Evolutionary conservation across 371 early-diverging fungal species (phyloP), one percentile per base, ranked within the genome.

Genomic region (Actinomucor elegans): DNA sequence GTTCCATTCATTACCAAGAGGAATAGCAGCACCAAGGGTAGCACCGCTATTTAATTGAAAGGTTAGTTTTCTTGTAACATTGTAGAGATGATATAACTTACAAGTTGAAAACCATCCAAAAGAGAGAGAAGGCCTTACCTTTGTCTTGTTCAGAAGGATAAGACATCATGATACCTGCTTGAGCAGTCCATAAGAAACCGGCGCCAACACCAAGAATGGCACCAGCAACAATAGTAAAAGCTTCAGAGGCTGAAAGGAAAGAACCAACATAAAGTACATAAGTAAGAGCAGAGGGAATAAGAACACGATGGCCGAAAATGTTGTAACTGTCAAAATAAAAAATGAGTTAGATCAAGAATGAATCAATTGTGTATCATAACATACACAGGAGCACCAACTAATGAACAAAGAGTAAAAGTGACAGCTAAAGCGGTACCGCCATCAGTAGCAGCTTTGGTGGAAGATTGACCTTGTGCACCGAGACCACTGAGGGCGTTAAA

Each of bases 81-180:
- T 35, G n/a, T 37, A 15, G 6, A 26, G 8, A 15, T 24, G 12
- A 14, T 27, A 34, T n/a, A n/a, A n/a, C n/a, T n/a, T n/a, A n/a
- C n/a, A 82, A 61, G 69, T 90, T 91, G 69, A 91, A 90, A 40
- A 90, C 83, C 52, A 80, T 71, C 92, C 92, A 92, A 70, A 87
- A 87, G 4, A 79, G 67, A 23, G 81, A 77, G 42, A 86, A 82
- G 48, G 72, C 85, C 26, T 65, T 80, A 34, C 89, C 90, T 68
- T 89, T 89, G 24, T 84, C 81, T 20, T 79, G 62, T 52, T 90
- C 90, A 18, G 69, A 69, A 5, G 92, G 90, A 61, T 92, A 90
- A 34, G 89, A 83, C 66, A 88, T 78, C 81, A 89, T 86, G 56
- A 91, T 85, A 71, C 87, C 81, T 36, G 89, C 90, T 63, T 58